These are phyloP conservation scores for Suillus weaverae DNA, from an alignment of 768 basidiomycete species.

Conservation along the genomic window DNA sequence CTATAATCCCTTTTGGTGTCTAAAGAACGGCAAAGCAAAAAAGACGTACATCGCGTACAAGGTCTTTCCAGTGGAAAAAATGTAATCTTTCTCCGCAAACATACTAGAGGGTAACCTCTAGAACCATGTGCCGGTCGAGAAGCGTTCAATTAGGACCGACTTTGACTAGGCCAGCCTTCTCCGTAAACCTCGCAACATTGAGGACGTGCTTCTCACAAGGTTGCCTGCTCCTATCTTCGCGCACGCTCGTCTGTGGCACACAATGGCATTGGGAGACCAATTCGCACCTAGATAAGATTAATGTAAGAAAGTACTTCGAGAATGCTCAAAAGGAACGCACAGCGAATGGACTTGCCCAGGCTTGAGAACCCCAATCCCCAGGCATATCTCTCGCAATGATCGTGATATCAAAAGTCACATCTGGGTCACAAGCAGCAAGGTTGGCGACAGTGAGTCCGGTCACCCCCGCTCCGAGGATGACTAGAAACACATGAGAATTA, in stretches of 20 bases:
- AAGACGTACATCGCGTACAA: constrained; percentile 39
- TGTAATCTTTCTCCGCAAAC: constrained; percentile 24
- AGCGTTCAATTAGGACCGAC: constrained; percentile 23
- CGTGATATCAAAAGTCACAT: constrained; percentile 22
- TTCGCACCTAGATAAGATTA: constrained; percentile 37
- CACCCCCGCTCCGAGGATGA: constrained; percentile 41
- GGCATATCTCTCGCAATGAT: constrained; percentile 40
- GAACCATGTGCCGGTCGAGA: background rate
- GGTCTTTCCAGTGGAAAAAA: constrained; percentile 31
- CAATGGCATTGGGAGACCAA: constrained; percentile 47
- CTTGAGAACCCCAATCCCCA: constrained; percentile 39
- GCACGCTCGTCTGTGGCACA: constrained; percentile 33
- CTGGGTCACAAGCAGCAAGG: constrained; percentile 24
- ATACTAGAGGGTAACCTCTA: constrained; percentile 39
- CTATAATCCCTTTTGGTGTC: background rate
- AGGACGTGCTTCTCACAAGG: constrained; percentile 37
- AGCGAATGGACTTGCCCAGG: constrained; percentile 53
- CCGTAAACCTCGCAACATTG: background rate
- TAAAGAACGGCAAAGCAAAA: background rate
- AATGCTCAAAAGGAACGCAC: constrained; percentile 26
- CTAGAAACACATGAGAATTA: constrained; percentile 16
- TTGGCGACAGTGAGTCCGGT: constrained; percentile 40
- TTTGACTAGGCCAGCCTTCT: constrained; percentile 33
- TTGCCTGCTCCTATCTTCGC: constrained; percentile 38
- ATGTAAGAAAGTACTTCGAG: background rate